Conservation (phyloP, 495 filamentous ascomycete genomes). For the Aspergillus nanangensis region DNA sequence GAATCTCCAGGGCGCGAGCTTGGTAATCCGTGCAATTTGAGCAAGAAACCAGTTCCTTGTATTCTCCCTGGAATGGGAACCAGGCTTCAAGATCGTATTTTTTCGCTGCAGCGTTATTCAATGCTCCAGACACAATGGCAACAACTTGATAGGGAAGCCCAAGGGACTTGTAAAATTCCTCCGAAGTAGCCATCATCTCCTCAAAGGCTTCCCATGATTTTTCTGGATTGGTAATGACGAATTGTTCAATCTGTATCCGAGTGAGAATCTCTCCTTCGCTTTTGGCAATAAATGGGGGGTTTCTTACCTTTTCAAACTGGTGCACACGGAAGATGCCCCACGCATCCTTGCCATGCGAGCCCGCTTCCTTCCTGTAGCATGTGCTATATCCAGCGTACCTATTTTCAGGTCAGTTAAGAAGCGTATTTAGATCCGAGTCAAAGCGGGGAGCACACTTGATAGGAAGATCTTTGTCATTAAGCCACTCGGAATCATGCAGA, state of each 20-base stretch:
- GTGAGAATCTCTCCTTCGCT: too few relatives aligned
- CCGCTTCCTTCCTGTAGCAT: slow-evolving; percentile 93
- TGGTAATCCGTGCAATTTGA: slow-evolving; percentile 97
- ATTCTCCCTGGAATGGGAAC: slow-evolving; percentile 95
- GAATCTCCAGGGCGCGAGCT: slow-evolving; percentile 79
- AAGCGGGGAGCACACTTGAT: slow-evolving; percentile 60
- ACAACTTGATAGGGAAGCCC: slow-evolving; percentile 86
- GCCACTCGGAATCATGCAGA: slow-evolving; percentile 90
- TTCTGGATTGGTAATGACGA: slow-evolving; percentile 89
- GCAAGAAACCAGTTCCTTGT: slow-evolving; percentile 95
- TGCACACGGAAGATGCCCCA: slow-evolving; percentile 99
- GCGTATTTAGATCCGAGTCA: neutral
- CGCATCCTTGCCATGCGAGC: slow-evolving; percentile 86
- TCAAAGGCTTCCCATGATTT: slow-evolving; percentile 93
- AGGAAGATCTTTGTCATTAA: slow-evolving; percentile 77
- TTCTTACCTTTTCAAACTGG: slow-evolving; percentile 86
- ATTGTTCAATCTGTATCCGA: slow-evolving; percentile 74
- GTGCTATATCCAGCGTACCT: slow-evolving; percentile 90
- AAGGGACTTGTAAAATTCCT: slow-evolving; percentile 92
- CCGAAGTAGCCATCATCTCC: slow-evolving; percentile 81
- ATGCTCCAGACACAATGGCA: slow-evolving; percentile 87
- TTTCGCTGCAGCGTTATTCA: slow-evolving; percentile 91
- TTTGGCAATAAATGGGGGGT: too few relatives aligned
- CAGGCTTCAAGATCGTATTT: slow-evolving; percentile 97
- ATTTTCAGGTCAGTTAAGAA: slow-evolving; percentile 7